Conservation (phyloP, 2,329 filamentous ascomycete species). For the Xylariaceae sp. region DNA sequence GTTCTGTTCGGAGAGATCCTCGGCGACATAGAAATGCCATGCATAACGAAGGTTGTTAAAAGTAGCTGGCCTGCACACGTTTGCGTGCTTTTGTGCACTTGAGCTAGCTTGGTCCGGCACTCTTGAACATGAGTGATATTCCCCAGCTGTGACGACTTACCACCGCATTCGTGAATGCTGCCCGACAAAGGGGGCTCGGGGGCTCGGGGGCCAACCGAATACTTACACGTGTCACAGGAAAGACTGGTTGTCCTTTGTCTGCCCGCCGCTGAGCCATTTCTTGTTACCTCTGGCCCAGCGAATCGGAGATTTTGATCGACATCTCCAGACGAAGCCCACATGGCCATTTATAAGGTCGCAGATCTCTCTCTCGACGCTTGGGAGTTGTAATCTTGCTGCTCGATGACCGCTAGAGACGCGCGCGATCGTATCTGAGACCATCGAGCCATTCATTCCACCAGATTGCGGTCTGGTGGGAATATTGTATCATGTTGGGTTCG, state of each 20-base stretch:
- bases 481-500: neutral
- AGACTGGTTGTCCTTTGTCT: neutral
- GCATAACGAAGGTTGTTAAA: neutral
- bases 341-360: neutral
- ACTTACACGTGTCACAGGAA: neutral
- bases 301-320: conserved; percentile 6
- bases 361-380: neutral
- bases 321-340: neutral
- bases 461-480: neutral
- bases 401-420: neutral
- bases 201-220: neutral
- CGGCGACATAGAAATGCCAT: conserved; percentile 7
- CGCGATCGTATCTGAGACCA: neutral
- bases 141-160: conserved; percentile 8
- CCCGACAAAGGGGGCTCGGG: neutral
- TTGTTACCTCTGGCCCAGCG: neutral
- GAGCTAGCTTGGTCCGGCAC: conserved; percentile 1
- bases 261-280: neutral
- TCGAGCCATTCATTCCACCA: neutral
- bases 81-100: conserved; percentile 3
- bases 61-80: neutral
- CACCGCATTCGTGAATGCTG: conserved; percentile 8
- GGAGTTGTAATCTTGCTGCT: neutral
- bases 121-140: neutral
- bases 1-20: conserved; percentile 3